Evolutionary conservation across 306 rosid genomes (phyloP).

Genomic region (Luffa acutangula): DNA sequence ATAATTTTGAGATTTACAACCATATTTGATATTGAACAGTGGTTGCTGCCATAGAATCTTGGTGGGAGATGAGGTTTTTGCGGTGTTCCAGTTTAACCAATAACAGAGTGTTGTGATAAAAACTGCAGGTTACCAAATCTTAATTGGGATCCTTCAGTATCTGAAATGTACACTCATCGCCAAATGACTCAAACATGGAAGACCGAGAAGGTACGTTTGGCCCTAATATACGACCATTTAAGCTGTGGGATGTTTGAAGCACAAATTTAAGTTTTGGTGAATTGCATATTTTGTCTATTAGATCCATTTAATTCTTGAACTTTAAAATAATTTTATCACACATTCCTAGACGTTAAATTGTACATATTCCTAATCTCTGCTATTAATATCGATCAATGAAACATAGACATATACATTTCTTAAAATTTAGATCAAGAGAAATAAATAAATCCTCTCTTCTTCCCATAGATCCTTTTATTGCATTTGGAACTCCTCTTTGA

Average conservation of each 20-base stretch:
- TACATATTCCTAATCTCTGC: background rate
- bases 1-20: background rate
- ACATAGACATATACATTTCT: background rate
- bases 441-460: background rate
- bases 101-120: background rate
- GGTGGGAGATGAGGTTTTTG: background rate
- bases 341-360: background rate
- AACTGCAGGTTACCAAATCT: background rate
- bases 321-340: background rate
- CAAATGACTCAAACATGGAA: background rate
- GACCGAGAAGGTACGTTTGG: background rate
- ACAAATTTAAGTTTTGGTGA: background rate
- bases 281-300: background rate
- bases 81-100: background rate
- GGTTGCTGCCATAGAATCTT: background rate
- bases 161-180: background rate
- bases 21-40: background rate
- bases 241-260: background rate
- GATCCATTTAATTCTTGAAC: background rate
- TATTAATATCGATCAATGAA: background rate
- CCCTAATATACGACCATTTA: background rate
- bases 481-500: background rate
- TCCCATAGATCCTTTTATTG: background rate
- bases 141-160: background rate
- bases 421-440: background rate